phyloP scores from a whole-genome alignment of 2,329 filamentous ascomycete species.

The Ophiostoma australiae region DNA sequence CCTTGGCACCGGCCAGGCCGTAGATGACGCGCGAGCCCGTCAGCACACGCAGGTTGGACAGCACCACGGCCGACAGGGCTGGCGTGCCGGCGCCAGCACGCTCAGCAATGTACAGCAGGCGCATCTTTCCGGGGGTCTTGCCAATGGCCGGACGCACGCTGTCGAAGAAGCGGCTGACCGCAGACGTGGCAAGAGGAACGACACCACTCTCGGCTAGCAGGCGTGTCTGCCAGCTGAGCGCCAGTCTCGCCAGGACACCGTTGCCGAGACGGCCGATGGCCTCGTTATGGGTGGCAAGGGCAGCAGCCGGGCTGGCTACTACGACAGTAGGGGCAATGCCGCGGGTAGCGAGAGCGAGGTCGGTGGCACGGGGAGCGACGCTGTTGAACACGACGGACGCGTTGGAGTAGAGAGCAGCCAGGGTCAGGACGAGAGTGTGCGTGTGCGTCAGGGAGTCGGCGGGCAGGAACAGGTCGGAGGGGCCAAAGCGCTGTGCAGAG shows the following conservation, averaged over 20 bases:
- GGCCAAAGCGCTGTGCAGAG: constrained; percentile 64
- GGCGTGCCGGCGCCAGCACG: constrained; percentile 58
- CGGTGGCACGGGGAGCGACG: constrained; percentile 67
- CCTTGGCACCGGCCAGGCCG: constrained; percentile 71
- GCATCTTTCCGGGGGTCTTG: constrained; percentile 64
- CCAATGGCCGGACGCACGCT: constrained; percentile 56
- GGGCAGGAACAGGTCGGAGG: constrained; percentile 76
- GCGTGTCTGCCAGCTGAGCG: constrained; percentile 67
- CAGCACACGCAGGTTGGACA: constrained; percentile 79
- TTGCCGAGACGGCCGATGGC: constrained; percentile 49
- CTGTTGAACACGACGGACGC: constrained; percentile 84
- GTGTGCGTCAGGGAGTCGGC: constrained; percentile 75
- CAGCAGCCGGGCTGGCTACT: constrained; percentile 68
- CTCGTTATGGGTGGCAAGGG: constrained; percentile 62
- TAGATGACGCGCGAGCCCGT: constrained; percentile 77
- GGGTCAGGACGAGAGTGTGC: constrained; percentile 72
- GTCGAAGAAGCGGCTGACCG: constrained; percentile 59
- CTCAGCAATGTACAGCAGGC: constrained; percentile 75
- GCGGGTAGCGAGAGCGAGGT: constrained; percentile 67
- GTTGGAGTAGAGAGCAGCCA: constrained; percentile 79
- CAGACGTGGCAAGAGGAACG: constrained; percentile 61
- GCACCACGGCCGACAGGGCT: constrained; percentile 60
- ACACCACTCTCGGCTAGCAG: constrained; percentile 64
- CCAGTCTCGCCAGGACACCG: constrained; percentile 55
- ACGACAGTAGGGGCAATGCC: constrained; percentile 77